Evolutionary conservation across 495 filamentous ascomycete species (phyloP).

Genomic region (Aspergillus saccharolyticus): DNA sequence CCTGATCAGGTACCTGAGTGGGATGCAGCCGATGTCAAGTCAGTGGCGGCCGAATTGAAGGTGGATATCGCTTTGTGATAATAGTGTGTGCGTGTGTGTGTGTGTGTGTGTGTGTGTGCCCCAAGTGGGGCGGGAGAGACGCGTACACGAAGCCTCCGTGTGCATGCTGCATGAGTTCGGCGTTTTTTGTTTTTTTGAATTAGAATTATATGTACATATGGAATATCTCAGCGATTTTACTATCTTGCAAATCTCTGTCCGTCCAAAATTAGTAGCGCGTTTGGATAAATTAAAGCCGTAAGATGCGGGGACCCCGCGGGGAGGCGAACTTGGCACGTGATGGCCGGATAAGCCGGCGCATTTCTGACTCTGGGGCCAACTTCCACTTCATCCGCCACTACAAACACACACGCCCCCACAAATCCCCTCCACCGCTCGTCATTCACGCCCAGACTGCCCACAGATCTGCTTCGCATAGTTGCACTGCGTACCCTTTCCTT

Average conservation of each 20-base stretch:
- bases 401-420: too few relatives aligned
- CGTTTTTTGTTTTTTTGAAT: too few relatives aligned
- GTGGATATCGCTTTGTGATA: constrained; percentile 18
- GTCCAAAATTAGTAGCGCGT: neutral
- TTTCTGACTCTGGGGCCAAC: neutral
- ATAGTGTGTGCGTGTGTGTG: too few relatives aligned
- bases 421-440: neutral
- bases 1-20: constrained; percentile 24
- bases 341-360: neutral
- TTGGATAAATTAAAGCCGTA: neutral
- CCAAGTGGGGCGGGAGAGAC: neutral
- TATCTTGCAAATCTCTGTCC: neutral
- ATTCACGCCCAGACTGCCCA: neutral
- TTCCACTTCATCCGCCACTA: neutral
- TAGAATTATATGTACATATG: too few relatives aligned
- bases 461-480: neutral
- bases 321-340: neutral
- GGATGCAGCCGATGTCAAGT: constrained; percentile 17
- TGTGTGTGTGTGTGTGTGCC: neutral
- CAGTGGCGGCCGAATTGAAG: constrained; percentile 18
- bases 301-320: neutral
- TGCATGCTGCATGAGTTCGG: neutral
- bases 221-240: too few relatives aligned
- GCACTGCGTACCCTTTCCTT: neutral
- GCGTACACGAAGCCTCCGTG: too few relatives aligned